A percentile compares a stretch with the other conserved stretches of the same genome.
These are phyloP conservation scores for Cutaneotrichosporon sp. DNA, from an alignment of 1,284 basidiomycete species.

Conservation along the genomic window DNA sequence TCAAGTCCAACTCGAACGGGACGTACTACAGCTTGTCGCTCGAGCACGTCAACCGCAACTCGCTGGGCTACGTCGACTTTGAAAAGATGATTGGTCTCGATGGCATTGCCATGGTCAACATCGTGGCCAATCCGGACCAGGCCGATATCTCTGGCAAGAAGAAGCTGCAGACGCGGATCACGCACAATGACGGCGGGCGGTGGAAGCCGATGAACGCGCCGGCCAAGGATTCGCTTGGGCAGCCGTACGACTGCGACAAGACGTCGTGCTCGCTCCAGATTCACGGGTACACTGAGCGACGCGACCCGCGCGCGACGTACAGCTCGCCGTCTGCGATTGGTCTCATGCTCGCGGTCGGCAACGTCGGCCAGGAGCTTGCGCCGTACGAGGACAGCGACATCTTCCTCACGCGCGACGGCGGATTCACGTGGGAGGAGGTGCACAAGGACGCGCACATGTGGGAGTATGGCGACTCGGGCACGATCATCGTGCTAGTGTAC, in stretches of 20 bases:
- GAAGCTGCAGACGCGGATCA: conserved; percentile 77
- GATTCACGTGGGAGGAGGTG: conserved; percentile 97
- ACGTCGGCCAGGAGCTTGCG: conserved; percentile 77
- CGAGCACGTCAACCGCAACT: conserved; percentile 84
- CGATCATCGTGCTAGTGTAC: conserved; percentile 85
- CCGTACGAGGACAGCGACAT: conserved; percentile 86
- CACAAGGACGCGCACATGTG: conserved; percentile 97
- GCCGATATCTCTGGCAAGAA: conserved; percentile 70
- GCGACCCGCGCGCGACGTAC: conserved; percentile 83
- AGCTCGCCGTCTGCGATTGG: conserved; percentile 88
- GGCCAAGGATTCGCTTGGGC: conserved; percentile 66
- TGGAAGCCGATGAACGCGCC: conserved; percentile 85
- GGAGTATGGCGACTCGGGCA: conserved; percentile 97
- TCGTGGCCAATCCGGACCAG: conserved; percentile 68
- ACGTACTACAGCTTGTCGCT: conserved; percentile 87
- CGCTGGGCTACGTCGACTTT: conserved; percentile 86
- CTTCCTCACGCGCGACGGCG: conserved; percentile 92
- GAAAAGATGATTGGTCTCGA: conserved; percentile 96
- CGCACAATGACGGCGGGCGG: conserved; percentile 89
- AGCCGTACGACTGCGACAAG: conserved; percentile 64
- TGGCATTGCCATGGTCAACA: conserved; percentile 88
- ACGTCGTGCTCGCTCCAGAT: conserved; percentile 82
- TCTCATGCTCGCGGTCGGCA: conserved; percentile 94
- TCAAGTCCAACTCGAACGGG: conserved; percentile 94
- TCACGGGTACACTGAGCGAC: conserved; percentile 92